Evolutionary conservation across 176 grass and related monocot genomes (phyloP).

Genomic region (Oryza officinalis): DNA sequence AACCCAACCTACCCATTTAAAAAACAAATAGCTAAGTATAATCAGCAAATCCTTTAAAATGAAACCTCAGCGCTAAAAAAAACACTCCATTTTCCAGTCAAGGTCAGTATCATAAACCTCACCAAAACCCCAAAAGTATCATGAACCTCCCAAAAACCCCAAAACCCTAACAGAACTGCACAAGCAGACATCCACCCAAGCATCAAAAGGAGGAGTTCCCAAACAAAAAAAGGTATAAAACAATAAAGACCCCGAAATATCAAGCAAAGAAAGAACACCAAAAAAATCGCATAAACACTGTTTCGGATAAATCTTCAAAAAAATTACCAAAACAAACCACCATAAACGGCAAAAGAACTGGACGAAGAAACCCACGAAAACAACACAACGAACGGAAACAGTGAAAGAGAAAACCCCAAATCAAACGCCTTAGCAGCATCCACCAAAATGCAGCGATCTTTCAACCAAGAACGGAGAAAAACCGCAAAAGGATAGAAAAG

Average conservation of each 20-base stretch:
- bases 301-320: not conserved
- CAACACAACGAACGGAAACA: not conserved
- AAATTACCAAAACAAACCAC: not conserved
- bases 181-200: not conserved
- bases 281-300: not conserved
- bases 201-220: not conserved
- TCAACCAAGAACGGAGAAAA: not conserved
- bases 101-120: not conserved
- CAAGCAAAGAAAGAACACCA: not conserved
- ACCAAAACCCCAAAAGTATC: too few species aligned
- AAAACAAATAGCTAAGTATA: not conserved
- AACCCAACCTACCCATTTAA: not conserved
- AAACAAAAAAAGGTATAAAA: not conserved
- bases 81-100: too few species aligned
- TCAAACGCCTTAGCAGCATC: not conserved
- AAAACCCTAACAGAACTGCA: not conserved
- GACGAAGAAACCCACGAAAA: not conserved
- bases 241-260: not conserved
- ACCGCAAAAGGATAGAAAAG: not conserved
- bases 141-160: not conserved
- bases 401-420: not conserved
- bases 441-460: slow-evolving; percentile 38
- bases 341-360: not conserved
- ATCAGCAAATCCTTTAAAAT: too few species aligned
- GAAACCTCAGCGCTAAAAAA: too few species aligned